phyloP scores from a whole-genome alignment of 2,329 filamentous ascomycete genomes.

The Aspergillus ibericus region DNA sequence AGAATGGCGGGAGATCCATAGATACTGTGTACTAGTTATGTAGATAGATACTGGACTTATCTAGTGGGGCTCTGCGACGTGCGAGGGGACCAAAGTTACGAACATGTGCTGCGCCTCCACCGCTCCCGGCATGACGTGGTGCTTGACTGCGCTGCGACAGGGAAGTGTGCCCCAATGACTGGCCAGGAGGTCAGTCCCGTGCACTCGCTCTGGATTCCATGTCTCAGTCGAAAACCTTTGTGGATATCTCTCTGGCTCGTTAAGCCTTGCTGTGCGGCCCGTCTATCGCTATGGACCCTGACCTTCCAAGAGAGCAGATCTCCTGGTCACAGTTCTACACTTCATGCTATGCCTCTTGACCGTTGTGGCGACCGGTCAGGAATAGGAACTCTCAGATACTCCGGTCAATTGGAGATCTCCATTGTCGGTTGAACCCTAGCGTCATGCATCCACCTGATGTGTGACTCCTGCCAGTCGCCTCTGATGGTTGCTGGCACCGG shows the following conservation, averaged over 20 bases:
- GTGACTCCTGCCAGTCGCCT: not conserved
- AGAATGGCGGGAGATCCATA: not conserved
- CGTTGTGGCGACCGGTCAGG: too few relatives aligned
- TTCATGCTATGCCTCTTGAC: too few relatives aligned
- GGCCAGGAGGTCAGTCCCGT: not conserved
- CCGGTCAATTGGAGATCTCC: too few relatives aligned
- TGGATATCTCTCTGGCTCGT: not conserved
- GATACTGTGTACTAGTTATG: too few relatives aligned
- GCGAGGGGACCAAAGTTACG: not conserved
- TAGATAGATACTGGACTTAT: too few relatives aligned
- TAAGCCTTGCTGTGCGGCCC: not conserved
- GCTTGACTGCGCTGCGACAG: not conserved
- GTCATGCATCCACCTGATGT: not conserved
- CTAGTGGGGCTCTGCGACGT: constrained; percentile 1
- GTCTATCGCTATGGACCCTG: not conserved
- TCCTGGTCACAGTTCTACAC: too few relatives aligned
- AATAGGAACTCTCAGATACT: too few relatives aligned
- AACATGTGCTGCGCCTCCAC: constrained; percentile 7
- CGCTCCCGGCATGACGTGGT: constrained; percentile 1
- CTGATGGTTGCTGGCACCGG: not conserved
- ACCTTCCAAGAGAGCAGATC: not conserved
- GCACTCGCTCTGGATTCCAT: too few relatives aligned
- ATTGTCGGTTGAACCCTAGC: not conserved
- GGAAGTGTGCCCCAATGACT: not conserved
- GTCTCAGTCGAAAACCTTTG: too few relatives aligned